These are phyloP conservation scores for Dictyostelium capitatum DNA, from an alignment of 78 protist species.

Conservation along the genomic window DNA sequence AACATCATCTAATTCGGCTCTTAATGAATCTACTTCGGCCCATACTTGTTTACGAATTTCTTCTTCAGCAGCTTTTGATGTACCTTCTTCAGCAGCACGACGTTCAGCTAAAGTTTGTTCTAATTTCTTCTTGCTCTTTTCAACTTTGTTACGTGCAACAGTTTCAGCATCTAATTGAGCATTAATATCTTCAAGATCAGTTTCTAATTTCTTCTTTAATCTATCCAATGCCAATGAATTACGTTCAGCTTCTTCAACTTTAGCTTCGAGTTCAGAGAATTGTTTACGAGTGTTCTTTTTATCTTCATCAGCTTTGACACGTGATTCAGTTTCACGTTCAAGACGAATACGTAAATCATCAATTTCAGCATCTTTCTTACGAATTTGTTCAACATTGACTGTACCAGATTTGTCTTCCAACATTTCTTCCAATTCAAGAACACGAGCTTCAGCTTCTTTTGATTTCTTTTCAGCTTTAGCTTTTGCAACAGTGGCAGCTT, in stretches of 20 bases:
- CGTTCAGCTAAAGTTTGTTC: conserved; percentile 60
- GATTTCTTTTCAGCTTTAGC: conserved; percentile 80
- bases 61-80: conserved; percentile 59
- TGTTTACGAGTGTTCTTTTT: conserved; percentile 78
- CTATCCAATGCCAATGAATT: conserved; percentile 18
- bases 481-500: conserved; percentile 67
- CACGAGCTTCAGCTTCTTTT: conserved; percentile 82
- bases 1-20: conserved; percentile 73
- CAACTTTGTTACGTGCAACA: conserved; percentile 79
- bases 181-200: conserved; percentile 44
- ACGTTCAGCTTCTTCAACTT: conserved; percentile 70
- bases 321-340: conserved; percentile 76
- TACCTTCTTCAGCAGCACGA: conserved; percentile 65
- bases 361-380: conserved; percentile 77
- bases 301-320: conserved; percentile 76
- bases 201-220: conserved; percentile 66
- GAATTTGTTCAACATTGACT: conserved; percentile 67
- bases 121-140: conserved; percentile 84
- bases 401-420: conserved; percentile 80
- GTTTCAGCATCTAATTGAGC: conserved; percentile 46
- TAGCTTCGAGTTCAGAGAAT: conserved; percentile 79
- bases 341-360: conserved; percentile 63
- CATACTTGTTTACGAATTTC: conserved; percentile 72
- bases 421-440: conserved; percentile 70
- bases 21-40: conserved; percentile 77